Evolutionary conservation across 1,284 basidiomycete genomes (phyloP), one percentile per base, ranked within the genome.

Genomic region (Apiotrichum akiyoshidainum): DNA sequence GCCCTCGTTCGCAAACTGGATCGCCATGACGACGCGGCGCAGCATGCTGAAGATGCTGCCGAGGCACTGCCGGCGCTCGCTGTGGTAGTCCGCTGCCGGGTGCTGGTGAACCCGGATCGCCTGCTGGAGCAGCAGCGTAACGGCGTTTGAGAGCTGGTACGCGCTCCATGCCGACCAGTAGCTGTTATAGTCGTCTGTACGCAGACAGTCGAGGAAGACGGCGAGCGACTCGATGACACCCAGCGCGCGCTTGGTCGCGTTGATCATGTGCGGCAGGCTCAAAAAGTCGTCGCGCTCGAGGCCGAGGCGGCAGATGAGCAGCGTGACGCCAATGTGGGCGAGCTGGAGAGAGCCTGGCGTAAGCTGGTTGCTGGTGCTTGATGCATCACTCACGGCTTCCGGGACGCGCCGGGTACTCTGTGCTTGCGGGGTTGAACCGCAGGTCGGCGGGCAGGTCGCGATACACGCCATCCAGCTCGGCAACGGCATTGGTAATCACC

Each of bases 271-370:
- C 13, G 47, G 19, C 3, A 52, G 46, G 2, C 54, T 49, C 9
- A 44, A 19, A 46, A 61, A 59, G 45, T 64, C 59, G n/a, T 61
- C 63, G 26, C 57, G 57, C 34, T 61, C 63, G 1, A 61, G 57
- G 2, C 63, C 63, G 5, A 64, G 49, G 6, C 63, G 63, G 48
- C 59, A 59, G 52, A 61, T 61, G 14, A 64, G 46, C 1, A 59
- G 45, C 10, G 55, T 53, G n/a, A 63, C 26, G 13, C 62, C 62
- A 12, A 56, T 34, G 37, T 63, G 62, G 1, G 56, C 46, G 10
- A 63, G 58, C 34, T 63, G 62, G 4, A 63, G 51, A 0, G 61
- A 57, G 2, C 61, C 53, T 59, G 26, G 5, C 7, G 26, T 51
- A 13, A 44, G 40, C 13, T 21, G 6, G 13, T 12, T n/a, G n/a